A percentile compares a stretch with the other conserved stretches of the same genome.
These are phyloP conservation scores for Atalantia buxifolia DNA, from an alignment of 345 rosid species.

Conservation along the genomic window DNA sequence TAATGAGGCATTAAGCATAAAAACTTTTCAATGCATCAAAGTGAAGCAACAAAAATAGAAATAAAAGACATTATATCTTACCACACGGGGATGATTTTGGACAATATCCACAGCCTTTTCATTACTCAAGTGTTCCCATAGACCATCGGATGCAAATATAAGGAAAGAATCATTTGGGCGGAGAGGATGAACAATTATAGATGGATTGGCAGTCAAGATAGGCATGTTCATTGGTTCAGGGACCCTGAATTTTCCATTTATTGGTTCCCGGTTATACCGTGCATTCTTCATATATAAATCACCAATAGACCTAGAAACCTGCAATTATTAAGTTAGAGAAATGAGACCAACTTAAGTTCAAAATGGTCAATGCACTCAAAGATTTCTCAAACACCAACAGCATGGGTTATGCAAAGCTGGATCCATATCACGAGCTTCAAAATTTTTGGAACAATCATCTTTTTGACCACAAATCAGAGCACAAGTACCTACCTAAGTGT, in stretches of 20 bases:
- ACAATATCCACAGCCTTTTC: constrained; percentile 91
- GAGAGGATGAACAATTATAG: constrained; percentile 58
- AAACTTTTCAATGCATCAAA: neutral
- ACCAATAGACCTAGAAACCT: constrained; percentile 90
- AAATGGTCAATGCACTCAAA: neutral
- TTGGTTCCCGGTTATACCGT: constrained; percentile 60
- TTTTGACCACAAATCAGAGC: neutral
- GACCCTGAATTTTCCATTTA: constrained; percentile 66
- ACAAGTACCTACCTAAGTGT: neutral
- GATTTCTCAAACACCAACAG: neutral
- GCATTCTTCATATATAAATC: constrained; percentile 80
- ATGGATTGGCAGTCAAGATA: constrained; percentile 66
- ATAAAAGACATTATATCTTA: constrained; percentile 39
- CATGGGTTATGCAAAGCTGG: neutral
- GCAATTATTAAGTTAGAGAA: constrained; percentile 18
- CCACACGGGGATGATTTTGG: constrained; percentile 62
- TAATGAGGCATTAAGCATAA: neutral
- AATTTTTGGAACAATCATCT: neutral
- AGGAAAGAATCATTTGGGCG: constrained; percentile 86
- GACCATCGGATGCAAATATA: constrained; percentile 95
- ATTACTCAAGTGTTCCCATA: constrained; percentile 90
- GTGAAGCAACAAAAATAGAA: neutral
- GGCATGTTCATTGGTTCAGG: constrained; percentile 79
- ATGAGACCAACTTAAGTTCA: neutral
- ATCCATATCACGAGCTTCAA: neutral